phyloP scores from a whole-genome alignment of 495 filamentous ascomycete species.

The Hyaloscypha finlandica region DNA sequence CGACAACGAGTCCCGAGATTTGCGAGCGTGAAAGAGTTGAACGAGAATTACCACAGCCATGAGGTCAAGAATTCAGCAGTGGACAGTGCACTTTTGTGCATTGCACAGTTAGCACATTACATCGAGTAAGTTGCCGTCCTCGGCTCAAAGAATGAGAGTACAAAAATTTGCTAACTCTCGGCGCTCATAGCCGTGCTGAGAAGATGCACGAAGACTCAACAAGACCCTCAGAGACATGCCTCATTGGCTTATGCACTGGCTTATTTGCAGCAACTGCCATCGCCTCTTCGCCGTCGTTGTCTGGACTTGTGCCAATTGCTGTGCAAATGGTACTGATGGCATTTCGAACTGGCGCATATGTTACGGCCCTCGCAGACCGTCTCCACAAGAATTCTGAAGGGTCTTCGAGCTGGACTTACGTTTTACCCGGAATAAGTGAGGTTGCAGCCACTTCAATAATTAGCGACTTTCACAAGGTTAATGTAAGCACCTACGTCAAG shows the following conservation, averaged over 20 bases:
- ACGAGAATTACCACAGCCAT: constrained; percentile 64
- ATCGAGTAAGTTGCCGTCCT: constrained; percentile 62
- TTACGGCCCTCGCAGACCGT: constrained; percentile 50
- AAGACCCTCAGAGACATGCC: constrained; percentile 44
- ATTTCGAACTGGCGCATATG: constrained; percentile 68
- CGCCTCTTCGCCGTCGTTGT: constrained; percentile 65
- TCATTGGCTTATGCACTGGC: constrained; percentile 71
- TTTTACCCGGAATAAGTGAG: constrained; percentile 47
- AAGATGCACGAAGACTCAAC: constrained; percentile 48
- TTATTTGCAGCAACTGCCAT: constrained; percentile 73
- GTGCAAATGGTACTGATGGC: constrained; percentile 72
- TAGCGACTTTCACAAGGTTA: constrained; percentile 51
- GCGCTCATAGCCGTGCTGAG: constrained; percentile 41
- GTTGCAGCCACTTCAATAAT: constrained; percentile 46
- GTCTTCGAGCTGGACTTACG: constrained; percentile 58
- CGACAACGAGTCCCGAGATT: constrained; percentile 67
- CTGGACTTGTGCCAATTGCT: constrained; percentile 65
- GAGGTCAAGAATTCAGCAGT: constrained; percentile 59
- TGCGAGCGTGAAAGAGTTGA: constrained; percentile 66
- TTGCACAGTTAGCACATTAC: constrained; percentile 73
- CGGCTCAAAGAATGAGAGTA: neutral
- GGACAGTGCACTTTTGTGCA: constrained; percentile 68
- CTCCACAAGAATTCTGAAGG: constrained; percentile 50
- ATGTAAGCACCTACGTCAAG: constrained; percentile 36
- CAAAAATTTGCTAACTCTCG: constrained; percentile 23